Percentiles rank a stretch among this genome's conserved stretches.
phyloP scores from a whole-genome alignment of 257 asterid genomes.

The Solanum sitiens region DNA sequence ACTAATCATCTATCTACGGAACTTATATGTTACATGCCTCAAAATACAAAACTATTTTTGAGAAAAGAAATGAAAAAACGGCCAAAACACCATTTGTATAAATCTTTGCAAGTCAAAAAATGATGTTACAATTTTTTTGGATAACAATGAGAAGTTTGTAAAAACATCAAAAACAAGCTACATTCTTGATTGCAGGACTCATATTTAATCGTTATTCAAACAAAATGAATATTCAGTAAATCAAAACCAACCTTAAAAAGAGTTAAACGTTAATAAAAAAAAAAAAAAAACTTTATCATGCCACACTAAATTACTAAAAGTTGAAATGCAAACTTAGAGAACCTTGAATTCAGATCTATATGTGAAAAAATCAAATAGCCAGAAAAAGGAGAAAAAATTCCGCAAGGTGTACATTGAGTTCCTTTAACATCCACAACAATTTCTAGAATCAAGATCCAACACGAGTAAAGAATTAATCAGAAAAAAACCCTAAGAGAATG shows the following conservation, averaged over 20 bases:
- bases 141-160: not conserved
- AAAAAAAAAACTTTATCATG: not conserved
- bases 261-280: not conserved
- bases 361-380: no score
- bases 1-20: not conserved
- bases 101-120: not conserved
- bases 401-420: no score
- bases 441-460: no score
- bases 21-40: not conserved
- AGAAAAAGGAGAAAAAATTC: no score
- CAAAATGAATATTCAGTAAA: not conserved
- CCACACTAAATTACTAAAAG: not conserved
- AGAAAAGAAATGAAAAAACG: not conserved
- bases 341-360: no score
- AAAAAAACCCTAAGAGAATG: no score
- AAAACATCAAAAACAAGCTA: not conserved
- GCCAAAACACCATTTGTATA: not conserved
- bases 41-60: not conserved
- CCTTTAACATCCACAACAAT: no score
- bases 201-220: not conserved
- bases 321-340: not conserved
- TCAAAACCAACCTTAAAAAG: not conserved
- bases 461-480: no score
- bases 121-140: not conserved
- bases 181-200: not conserved